These are phyloP conservation scores for Penicillium pancosmium DNA, from an alignment of 495 filamentous ascomycete genomes.

Conservation along the genomic window DNA sequence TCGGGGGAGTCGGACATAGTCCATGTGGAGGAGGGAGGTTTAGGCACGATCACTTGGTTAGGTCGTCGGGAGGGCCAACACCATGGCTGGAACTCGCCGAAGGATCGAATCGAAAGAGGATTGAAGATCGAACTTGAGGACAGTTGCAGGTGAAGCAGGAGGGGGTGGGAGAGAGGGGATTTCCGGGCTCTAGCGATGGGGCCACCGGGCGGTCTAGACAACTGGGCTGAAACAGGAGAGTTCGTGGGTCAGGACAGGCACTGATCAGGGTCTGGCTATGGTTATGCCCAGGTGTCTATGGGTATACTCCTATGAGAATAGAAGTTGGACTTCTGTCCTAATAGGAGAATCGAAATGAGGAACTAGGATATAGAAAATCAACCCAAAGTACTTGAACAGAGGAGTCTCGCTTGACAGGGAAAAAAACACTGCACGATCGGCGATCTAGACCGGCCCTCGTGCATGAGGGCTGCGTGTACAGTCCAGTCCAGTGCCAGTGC, in stretches of 20 bases:
- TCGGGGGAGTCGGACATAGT: constrained; percentile 45
- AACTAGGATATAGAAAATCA: too few relatives aligned
- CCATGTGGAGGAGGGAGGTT: constrained; percentile 24
- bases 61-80: constrained; percentile 28
- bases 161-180: constrained; percentile 28
- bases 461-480: not conserved
- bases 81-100: constrained; percentile 31
- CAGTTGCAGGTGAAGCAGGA: not conserved
- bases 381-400: not conserved
- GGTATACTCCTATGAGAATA: too few relatives aligned
- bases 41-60: constrained; percentile 8
- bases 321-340: too few relatives aligned
- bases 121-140: not conserved
- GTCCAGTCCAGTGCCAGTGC: constrained; percentile 5
- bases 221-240: constrained; percentile 27
- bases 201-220: constrained; percentile 35
- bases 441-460: constrained; percentile 29
- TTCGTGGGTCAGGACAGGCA: constrained; percentile 22
- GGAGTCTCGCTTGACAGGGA: not conserved
- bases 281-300: too few relatives aligned
- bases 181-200: constrained; percentile 27
- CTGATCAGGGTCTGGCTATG: not conserved
- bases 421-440: constrained; percentile 24
- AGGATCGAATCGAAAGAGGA: constrained; percentile 8
- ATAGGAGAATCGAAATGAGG: too few relatives aligned